Evolutionary conservation across 2,329 filamentous ascomycete genomes (phyloP).

Genomic region (Scedosporium aurantiacum): DNA sequence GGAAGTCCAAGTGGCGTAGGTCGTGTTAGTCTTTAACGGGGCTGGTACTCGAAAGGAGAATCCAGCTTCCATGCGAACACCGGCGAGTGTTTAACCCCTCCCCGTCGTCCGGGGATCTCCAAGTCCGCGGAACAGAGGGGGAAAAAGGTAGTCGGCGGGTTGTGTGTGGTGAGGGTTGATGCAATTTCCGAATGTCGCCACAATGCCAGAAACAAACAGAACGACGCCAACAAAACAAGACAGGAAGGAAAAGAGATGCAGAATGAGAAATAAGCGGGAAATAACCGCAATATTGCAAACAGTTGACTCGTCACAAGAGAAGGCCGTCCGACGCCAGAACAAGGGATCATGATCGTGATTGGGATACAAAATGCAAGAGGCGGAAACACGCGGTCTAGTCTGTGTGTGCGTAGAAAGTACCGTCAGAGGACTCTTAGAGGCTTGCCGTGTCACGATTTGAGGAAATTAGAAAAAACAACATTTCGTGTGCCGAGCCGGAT

Average conservation of each 20-base stretch:
- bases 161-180: neutral
- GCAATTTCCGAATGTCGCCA: neutral
- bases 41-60: neutral
- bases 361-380: neutral
- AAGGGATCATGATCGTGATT: constrained; percentile 6
- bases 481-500: constrained; percentile 5
- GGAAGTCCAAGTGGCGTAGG: too few species aligned
- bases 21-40: neutral
- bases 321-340: constrained; percentile 7
- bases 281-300: constrained; percentile 5
- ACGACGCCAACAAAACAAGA: constrained; percentile 13
- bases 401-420: neutral
- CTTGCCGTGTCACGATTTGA: neutral
- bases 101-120: too few species aligned
- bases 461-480: constrained; percentile 16
- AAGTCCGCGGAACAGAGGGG: neutral
- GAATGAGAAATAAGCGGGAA: neutral
- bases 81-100: too few species aligned
- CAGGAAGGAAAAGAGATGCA: constrained; percentile 13
- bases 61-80: neutral
- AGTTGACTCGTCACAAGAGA: neutral
- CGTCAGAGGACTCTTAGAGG: neutral
- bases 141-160: neutral
- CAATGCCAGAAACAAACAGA: constrained; percentile 14
- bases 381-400: neutral